Evolutionary conservation across 257 asterid species (phyloP), one percentile per base, ranked within the genome.

Genomic region (Eustoma russellianum): DNA sequence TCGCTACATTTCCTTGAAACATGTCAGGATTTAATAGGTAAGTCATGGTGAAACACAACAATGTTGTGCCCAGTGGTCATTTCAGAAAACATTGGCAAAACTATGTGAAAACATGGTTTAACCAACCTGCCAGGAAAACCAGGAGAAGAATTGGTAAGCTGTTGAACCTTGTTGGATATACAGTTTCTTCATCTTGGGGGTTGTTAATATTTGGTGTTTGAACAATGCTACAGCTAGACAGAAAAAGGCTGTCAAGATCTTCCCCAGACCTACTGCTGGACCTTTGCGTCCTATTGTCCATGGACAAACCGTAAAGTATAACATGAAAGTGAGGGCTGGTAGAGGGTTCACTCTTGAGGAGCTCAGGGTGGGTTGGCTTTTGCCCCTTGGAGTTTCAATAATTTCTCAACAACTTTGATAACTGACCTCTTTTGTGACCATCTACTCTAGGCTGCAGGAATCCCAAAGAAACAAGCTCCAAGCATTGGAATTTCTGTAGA

Each of bases 401-500:
- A 38, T 7, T 38, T 7, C 9, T 38, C 43, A 5, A n/a, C n/a
- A n/a, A n/a, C n/a, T n/a, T n/a, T 38, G 12, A 11, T 38, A 38
- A 38, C 12, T 28, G 30, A 9, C 35, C 8, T 17, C 18, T 9
- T 13, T 11, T 5, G 11, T 68, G 9, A 48, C 8, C 33, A 15
- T 19, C n/a, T 68, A 47, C 24, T 55, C 19, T 61, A 85, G 87
- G 86, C 85, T 66, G 95, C 90, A 6, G 93, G 87, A 28, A 70
- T 86, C 56, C 83, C 93, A 0, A 78, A 70, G 72, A 83, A 82
- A 60, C 81, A 78, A 40, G 93, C 85, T 50, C 88, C 93, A 49
- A 82, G 90, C n/a, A 61, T 86, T 46, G 95, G 93, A 46, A 73
- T 86, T 65, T 72, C 89, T 9, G 87, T 85, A 6, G 95, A 82